A percentile compares a stretch with the other conserved stretches of the same genome.
Conservation (phyloP, 2,329 filamentous ascomycete genomes). For the Talaromyces piceae region DNA sequence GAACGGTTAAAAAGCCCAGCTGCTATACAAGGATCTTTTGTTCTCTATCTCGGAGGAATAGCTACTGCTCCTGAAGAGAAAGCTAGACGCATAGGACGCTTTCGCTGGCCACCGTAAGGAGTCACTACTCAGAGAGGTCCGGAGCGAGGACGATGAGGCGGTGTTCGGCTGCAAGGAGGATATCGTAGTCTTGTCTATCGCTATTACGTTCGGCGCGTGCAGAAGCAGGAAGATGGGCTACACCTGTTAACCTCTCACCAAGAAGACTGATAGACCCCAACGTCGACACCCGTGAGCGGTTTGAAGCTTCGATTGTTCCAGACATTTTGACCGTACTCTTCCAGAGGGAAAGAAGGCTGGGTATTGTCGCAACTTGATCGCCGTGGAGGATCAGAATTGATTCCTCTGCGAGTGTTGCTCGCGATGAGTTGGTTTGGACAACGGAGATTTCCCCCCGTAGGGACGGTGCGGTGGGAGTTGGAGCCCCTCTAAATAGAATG, state of each 20-base stretch:
- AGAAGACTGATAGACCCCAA: conserved; percentile 33
- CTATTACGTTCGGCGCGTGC: conserved; percentile 16
- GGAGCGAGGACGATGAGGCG: conserved; percentile 33
- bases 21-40: background rate
- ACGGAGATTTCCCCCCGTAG: conserved; percentile 37
- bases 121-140: conserved; percentile 21
- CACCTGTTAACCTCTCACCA: conserved; percentile 34
- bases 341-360: conserved; percentile 39
- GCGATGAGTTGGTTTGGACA: conserved; percentile 28
- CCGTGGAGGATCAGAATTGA: conserved; percentile 38
- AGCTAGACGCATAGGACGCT: background rate
- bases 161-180: conserved; percentile 35
- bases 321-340: conserved; percentile 32
- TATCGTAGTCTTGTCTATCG: conserved; percentile 25
- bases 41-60: background rate
- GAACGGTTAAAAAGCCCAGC: background rate
- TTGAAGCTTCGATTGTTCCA: conserved; percentile 33
- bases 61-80: background rate
- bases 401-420: conserved; percentile 34
- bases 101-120: conserved; percentile 5
- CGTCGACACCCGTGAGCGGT: conserved; percentile 30
- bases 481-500: conserved; percentile 34
- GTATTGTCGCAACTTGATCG: conserved; percentile 33
- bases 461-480: conserved; percentile 22
- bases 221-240: conserved; percentile 29